Evolutionary conservation across 768 basidiomycete species (phyloP).

Genomic region (Leucosporidium creatinivorum): DNA sequence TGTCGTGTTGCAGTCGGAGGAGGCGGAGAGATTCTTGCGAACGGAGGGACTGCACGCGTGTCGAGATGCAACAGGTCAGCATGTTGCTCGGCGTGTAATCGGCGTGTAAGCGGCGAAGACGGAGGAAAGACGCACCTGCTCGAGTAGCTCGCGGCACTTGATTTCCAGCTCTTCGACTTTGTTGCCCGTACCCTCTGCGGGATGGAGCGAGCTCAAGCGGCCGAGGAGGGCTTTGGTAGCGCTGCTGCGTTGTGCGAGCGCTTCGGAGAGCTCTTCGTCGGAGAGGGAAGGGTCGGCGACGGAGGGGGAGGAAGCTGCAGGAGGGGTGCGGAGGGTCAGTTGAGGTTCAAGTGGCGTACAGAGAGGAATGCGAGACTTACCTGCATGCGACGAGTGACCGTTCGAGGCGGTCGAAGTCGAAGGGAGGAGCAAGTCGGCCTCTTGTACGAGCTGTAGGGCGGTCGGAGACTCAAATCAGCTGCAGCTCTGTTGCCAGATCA

Average conservation of each 20-base stretch:
- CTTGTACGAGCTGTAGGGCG: neutral
- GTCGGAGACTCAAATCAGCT: too few species aligned
- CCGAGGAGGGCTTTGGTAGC: slow-evolving; percentile 21
- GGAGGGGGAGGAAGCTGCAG: neutral
- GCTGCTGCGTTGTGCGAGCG: slow-evolving; percentile 13
- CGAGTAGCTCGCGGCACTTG: slow-evolving; percentile 9
- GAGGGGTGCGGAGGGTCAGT: too few species aligned
- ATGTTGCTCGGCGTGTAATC: too few species aligned
- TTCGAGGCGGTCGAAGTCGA: neutral
- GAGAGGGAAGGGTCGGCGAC: slow-evolving; percentile 11
- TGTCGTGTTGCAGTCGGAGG: slow-evolving; percentile 30
- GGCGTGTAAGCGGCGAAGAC: neutral
- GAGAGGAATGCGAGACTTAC: neutral
- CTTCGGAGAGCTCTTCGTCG: slow-evolving; percentile 20
- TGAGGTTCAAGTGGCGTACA: neutral
- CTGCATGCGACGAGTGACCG: neutral
- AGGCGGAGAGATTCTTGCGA: slow-evolving; percentile 30
- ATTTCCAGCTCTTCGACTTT: slow-evolving; percentile 11
- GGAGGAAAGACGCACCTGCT: slow-evolving; percentile 3
- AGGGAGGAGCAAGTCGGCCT: slow-evolving; percentile 2
- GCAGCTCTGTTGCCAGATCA: too few species aligned
- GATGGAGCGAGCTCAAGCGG: slow-evolving; percentile 14
- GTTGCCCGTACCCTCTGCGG: neutral
- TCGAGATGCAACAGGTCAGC: neutral
- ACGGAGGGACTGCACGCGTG: slow-evolving; percentile 8